These are phyloP conservation scores for Auricularia sp. DNA, from an alignment of 768 basidiomycete species.

Conservation along the genomic window DNA sequence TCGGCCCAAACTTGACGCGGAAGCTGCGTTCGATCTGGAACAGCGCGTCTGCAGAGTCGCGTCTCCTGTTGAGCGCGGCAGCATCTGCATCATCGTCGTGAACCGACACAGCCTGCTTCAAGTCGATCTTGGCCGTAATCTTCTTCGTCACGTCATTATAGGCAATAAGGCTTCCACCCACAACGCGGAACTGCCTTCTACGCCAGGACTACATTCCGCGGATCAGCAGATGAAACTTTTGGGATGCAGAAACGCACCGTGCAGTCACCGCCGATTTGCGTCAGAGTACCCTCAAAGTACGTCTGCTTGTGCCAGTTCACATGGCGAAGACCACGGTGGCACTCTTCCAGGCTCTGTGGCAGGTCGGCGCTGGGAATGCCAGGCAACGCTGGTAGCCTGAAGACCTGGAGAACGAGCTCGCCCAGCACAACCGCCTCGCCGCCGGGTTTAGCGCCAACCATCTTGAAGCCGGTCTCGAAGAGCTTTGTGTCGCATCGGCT, in stretches of 20 bases:
- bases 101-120: slow-evolving; percentile 70
- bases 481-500: slow-evolving; percentile 72
- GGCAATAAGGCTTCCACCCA: slow-evolving; percentile 77
- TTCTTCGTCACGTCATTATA: slow-evolving; percentile 92
- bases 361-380: slow-evolving; percentile 67
- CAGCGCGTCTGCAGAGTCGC: slow-evolving; percentile 50
- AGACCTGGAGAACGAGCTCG: slow-evolving; percentile 81
- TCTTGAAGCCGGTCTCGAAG: slow-evolving; percentile 71
- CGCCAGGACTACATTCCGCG: slow-evolving; percentile 54
- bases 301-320: slow-evolving; percentile 92
- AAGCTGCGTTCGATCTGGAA: slow-evolving; percentile 77
- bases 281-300: slow-evolving; percentile 86
- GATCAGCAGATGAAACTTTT: neutral
- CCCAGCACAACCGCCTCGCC: slow-evolving; percentile 58
- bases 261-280: slow-evolving; percentile 91
- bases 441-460: slow-evolving; percentile 59
- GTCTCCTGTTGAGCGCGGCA: slow-evolving; percentile 27
- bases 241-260: slow-evolving; percentile 40
- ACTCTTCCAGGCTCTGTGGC: slow-evolving; percentile 90
- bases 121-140: slow-evolving; percentile 79
- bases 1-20: slow-evolving; percentile 65
- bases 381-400: slow-evolving; percentile 82
- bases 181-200: slow-evolving; percentile 71
- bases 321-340: slow-evolving; percentile 75
- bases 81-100: slow-evolving; percentile 60